phyloP scores from a whole-genome alignment of 2,329 filamentous ascomycete genomes.

The Endocalyx cinctus region DNA sequence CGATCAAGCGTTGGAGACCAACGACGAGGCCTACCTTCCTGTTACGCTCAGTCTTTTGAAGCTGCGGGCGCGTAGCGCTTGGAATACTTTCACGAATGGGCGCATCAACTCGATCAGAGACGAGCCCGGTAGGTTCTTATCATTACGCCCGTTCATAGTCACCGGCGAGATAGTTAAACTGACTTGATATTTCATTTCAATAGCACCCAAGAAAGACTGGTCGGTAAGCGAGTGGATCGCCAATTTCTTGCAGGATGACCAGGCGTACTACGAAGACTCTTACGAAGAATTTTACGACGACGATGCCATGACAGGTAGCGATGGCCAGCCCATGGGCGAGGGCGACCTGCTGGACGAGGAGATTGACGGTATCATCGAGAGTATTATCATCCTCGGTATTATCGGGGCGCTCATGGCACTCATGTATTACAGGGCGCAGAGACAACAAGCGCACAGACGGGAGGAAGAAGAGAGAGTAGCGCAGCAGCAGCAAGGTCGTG shows the following conservation, averaged over 20 bases:
- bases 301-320: conserved; percentile 50
- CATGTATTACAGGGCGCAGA: conserved; percentile 74
- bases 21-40: conserved; percentile 87
- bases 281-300: conserved; percentile 55
- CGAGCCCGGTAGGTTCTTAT: conserved; percentile 78
- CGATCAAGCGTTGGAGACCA: conserved; percentile 85
- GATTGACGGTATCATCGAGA: conserved; percentile 78
- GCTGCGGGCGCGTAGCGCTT: conserved; percentile 78
- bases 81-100: conserved; percentile 92
- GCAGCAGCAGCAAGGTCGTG: conserved; percentile 12
- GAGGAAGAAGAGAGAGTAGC: conserved; percentile 25
- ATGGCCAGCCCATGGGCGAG: conserved; percentile 52
- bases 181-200: no score
- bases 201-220: conserved; percentile 67
- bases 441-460: conserved; percentile 52
- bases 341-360: conserved; percentile 60
- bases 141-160: no score
- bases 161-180: no score
- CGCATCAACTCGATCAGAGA: conserved; percentile 87
- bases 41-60: conserved; percentile 86
- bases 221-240: conserved; percentile 81
- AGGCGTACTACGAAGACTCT: conserved; percentile 57
- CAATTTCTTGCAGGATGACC: conserved; percentile 73
- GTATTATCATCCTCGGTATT: conserved; percentile 74
- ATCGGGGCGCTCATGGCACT: conserved; percentile 70